Evolutionary conservation across 2,329 filamentous ascomycete species (phyloP).

Genomic region (Phyllosticta ampelicida): DNA sequence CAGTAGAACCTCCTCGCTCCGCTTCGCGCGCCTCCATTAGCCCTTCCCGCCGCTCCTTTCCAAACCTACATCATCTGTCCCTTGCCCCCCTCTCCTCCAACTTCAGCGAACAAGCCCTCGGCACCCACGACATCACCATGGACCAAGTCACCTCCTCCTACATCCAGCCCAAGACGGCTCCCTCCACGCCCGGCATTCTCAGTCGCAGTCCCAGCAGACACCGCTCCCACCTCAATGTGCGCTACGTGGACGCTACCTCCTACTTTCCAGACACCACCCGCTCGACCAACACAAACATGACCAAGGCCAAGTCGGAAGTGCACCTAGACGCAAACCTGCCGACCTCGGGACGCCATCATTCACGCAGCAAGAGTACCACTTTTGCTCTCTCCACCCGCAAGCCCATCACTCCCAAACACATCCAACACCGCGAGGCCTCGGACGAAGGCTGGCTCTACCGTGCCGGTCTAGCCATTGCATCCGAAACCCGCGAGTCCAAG

Average conservation of each 20-base stretch:
- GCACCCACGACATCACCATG: constrained; percentile 23
- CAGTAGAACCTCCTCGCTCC: constrained; percentile 4
- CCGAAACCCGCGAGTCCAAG: constrained; percentile 48
- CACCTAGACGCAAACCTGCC: constrained; percentile 24
- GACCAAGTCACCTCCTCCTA: constrained; percentile 30
- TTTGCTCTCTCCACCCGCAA: neutral
- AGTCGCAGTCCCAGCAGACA: constrained; percentile 29
- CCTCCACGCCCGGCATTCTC: constrained; percentile 38
- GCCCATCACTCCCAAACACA: constrained; percentile 10
- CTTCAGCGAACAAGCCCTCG: constrained; percentile 39
- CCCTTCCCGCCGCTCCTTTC: constrained; percentile 43
- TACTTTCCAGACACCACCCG: constrained; percentile 6
- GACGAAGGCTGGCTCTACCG: constrained; percentile 48
- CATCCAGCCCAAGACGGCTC: constrained; percentile 38
- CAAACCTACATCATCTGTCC: constrained; percentile 49
- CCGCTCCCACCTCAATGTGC: constrained; percentile 21
- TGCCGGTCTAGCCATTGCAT: constrained; percentile 45
- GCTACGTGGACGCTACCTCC: constrained; percentile 8
- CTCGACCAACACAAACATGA: constrained; percentile 20
- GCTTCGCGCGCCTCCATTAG: constrained; percentile 10
- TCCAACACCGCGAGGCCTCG: constrained; percentile 21
- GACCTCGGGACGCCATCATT: constrained; percentile 16
- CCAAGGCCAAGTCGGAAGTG: constrained; percentile 38
- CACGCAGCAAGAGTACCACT: constrained; percentile 17
- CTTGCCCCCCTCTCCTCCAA: constrained; percentile 48